Conservation (phyloP, 176 grass and related monocot genomes). For the Saccharum officinarum region DNA sequence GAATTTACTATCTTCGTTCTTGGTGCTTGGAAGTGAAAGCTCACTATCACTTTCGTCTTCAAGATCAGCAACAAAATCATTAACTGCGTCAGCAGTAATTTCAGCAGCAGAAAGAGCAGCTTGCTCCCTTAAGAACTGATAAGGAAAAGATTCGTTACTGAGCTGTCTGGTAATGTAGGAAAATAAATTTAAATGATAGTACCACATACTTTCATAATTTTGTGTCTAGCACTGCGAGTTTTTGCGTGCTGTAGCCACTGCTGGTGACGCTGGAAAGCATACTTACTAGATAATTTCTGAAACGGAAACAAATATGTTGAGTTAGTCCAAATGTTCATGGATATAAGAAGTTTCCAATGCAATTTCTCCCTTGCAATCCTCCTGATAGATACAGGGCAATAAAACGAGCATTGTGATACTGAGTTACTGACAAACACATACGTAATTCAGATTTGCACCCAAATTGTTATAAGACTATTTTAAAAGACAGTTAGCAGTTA, state of each 20-base stretch:
- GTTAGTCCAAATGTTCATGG: conserved; percentile 30
- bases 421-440: background rate
- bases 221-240: conserved; percentile 94
- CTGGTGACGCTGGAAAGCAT: conserved; percentile 81
- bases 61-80: conserved; percentile 86
- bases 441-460: background rate
- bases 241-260: conserved; percentile 92
- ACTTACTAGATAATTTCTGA: conserved; percentile 85
- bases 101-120: conserved; percentile 73
- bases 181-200: conserved; percentile 13
- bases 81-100: conserved; percentile 82
- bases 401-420: background rate
- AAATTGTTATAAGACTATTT: background rate
- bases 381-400: background rate
- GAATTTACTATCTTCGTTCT: conserved; percentile 49
- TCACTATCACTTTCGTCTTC: conserved; percentile 72
- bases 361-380: background rate
- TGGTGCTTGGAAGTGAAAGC: conserved; percentile 30
- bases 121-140: conserved; percentile 91
- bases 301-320: conserved; percentile 19
- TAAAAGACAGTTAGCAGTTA: background rate
- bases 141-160: conserved; percentile 27
- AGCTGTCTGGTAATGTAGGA: conserved; percentile 23
- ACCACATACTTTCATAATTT: conserved; percentile 88
- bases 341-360: background rate